These are phyloP conservation scores for Vicia faba DNA, from an alignment of 306 rosid species.

Conservation along the genomic window DNA sequence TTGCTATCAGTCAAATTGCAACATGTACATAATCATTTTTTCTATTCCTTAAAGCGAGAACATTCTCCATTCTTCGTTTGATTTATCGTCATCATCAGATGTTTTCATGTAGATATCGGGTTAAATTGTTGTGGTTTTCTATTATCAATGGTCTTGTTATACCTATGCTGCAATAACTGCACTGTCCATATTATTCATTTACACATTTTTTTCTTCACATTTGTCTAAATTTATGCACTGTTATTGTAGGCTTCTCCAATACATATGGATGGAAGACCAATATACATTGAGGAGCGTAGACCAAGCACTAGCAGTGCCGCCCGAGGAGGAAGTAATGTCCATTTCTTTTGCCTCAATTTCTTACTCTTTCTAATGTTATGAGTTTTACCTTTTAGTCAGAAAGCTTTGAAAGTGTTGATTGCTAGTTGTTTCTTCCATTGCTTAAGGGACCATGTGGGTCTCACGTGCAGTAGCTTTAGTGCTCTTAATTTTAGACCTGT, in stretches of 20 bases:
- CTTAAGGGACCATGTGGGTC: background rate
- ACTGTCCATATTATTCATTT: background rate
- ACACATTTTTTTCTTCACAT: background rate
- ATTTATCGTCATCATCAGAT: conserved; percentile 25
- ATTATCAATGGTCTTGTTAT: no score
- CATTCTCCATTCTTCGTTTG: conserved; percentile 9
- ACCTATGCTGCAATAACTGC: conserved; percentile 5
- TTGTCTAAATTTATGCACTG: conserved; percentile 24
- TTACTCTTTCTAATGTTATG: conserved; percentile 7
- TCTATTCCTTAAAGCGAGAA: background rate
- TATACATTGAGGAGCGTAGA: conserved; percentile 89
- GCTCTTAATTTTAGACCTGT: background rate
- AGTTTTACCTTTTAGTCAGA: conserved; percentile 14
- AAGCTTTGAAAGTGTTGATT: conserved; percentile 4
- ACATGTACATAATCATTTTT: background rate
- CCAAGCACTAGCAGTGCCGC: conserved; percentile 66
- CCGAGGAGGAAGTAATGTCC: conserved; percentile 87
- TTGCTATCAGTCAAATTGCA: conserved; percentile 2
- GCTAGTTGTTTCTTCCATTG: conserved; percentile 6
- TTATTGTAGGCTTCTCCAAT: conserved; percentile 83
- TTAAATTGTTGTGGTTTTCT: conserved; percentile 6
- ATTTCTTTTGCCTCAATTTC: conserved; percentile 13
- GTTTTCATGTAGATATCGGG: conserved; percentile 8
- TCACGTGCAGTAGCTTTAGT: conserved; percentile 2
- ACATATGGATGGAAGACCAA: conserved; percentile 84